A percentile compares a stretch with the other conserved stretches of the same genome.
phyloP scores from a whole-genome alignment of 768 basidiomycete genomes.

The Cystofilobasidium macerans region DNA sequence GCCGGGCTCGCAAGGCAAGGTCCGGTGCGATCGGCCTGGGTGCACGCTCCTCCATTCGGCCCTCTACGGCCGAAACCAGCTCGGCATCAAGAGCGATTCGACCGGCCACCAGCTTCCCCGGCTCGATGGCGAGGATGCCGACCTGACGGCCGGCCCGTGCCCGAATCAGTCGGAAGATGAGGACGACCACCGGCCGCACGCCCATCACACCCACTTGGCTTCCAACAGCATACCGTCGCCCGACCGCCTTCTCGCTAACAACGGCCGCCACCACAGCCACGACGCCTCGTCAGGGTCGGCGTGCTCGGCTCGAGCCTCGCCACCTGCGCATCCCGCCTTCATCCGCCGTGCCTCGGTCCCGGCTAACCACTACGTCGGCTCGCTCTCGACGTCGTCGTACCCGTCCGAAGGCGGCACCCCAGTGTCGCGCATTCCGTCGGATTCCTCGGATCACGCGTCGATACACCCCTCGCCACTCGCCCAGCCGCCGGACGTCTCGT shows the following conservation, averaged over 20 bases:
- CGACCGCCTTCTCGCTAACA: neutral
- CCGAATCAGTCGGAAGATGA: neutral
- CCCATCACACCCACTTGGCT: neutral
- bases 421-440: neutral
- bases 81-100: neutral
- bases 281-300: neutral
- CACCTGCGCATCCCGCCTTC: neutral
- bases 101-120: neutral
- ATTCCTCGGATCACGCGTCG: neutral
- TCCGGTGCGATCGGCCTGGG: slow-evolving; percentile 8
- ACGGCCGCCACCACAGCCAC: neutral
- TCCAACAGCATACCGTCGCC: neutral
- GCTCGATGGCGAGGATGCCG: neutral
- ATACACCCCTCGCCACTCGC: neutral
- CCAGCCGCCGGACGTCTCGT: neutral
- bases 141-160: neutral
- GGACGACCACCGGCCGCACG: neutral
- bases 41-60: slow-evolving; percentile 10
- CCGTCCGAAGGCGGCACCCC: neutral
- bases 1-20: neutral
- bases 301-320: neutral
- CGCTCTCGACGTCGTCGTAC: neutral
- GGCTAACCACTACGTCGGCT: slow-evolving; percentile 1
- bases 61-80: neutral
- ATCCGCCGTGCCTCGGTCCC: slow-evolving; percentile 15